These are phyloP conservation scores for Penicillium mononematosum DNA, from an alignment of 495 filamentous ascomycete species.

Conservation along the genomic window DNA sequence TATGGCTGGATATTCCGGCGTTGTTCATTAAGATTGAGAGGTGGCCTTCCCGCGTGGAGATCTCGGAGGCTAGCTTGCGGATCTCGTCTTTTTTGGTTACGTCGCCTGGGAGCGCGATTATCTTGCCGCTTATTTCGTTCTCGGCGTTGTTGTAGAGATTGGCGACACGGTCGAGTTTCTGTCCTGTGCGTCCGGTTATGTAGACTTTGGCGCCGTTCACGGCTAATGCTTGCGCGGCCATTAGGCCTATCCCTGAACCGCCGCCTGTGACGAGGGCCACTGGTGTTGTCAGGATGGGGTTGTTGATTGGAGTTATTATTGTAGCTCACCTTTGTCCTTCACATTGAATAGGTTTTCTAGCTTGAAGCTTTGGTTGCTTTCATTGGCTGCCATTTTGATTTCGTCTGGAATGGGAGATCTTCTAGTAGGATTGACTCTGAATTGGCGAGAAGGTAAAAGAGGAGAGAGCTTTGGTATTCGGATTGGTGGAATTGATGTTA, in stretches of 20 bases:
- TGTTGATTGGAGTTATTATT: not conserved
- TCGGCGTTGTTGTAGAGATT: slow-evolving; percentile 42
- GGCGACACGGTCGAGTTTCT: slow-evolving; percentile 55
- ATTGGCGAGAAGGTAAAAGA: not conserved
- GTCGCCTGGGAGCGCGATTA: slow-evolving; percentile 56
- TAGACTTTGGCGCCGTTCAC: slow-evolving; percentile 62
- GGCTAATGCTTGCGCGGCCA: slow-evolving; percentile 57
- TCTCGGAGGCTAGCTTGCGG: slow-evolving; percentile 41
- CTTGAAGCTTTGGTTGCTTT: slow-evolving; percentile 51
- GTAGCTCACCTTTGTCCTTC: slow-evolving; percentile 42
- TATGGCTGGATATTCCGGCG: slow-evolving; percentile 45
- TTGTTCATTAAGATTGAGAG: slow-evolving; percentile 59
- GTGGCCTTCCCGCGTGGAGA: slow-evolving; percentile 43
- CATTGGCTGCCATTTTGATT: slow-evolving; percentile 21
- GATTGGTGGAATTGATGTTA: not conserved
- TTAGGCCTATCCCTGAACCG: slow-evolving; percentile 52
- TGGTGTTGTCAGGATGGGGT: slow-evolving; percentile 11
- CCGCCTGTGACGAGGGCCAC: slow-evolving; percentile 58
- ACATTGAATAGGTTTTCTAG: slow-evolving; percentile 55
- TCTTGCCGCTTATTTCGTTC: slow-evolving; percentile 51
- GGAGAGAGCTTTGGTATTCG: not conserved
- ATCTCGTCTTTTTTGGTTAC: slow-evolving; percentile 50
- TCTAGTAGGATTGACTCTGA: not conserved
- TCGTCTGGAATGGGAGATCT: not conserved
- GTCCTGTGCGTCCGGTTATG: slow-evolving; percentile 56